These are phyloP conservation scores for Fusarium xylarioides DNA, from an alignment of 2,329 filamentous ascomycete genomes.

Conservation along the genomic window DNA sequence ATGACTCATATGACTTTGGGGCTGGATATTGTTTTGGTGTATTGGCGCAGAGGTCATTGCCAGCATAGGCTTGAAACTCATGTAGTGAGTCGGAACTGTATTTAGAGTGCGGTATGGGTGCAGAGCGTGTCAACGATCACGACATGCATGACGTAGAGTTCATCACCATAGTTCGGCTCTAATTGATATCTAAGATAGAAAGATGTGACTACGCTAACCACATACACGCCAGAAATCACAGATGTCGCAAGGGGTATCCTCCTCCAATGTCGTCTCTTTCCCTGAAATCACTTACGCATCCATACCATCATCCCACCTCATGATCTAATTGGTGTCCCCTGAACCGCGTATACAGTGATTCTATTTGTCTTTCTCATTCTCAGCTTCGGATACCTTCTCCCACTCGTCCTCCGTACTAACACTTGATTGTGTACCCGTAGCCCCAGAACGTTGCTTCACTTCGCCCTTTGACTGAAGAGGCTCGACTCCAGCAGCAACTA, in stretches of 20 bases:
- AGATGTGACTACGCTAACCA: constrained; percentile 33
- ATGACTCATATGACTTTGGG: not conserved
- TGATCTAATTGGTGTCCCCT: not conserved
- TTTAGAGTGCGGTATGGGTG: not conserved
- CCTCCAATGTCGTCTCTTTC: constrained; percentile 21
- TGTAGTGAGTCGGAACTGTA: not conserved
- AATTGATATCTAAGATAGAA: constrained; percentile 5
- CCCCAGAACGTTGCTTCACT: constrained; percentile 58
- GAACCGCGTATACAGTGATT: not conserved
- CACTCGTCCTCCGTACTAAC: constrained; percentile 93
- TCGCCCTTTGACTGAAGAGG: constrained; percentile 53
- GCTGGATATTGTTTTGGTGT: not conserved
- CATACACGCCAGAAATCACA: constrained; percentile 38
- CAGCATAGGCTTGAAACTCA: not conserved
- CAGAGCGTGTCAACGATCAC: not conserved
- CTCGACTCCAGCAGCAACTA: constrained; percentile 53
- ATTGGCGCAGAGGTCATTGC: not conserved
- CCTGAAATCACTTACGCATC: constrained; percentile 2
- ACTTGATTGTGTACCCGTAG: constrained; percentile 62
- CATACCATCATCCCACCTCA: not conserved
- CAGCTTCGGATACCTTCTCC: constrained; percentile 88
- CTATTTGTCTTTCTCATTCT: constrained; percentile 67
- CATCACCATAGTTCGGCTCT: constrained; percentile 15
- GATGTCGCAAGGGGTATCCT: constrained; percentile 42
- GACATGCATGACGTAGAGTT: not conserved